phyloP scores from a whole-genome alignment of 805 yeast genomes.

The Starmerella gropengiesseri region DNA sequence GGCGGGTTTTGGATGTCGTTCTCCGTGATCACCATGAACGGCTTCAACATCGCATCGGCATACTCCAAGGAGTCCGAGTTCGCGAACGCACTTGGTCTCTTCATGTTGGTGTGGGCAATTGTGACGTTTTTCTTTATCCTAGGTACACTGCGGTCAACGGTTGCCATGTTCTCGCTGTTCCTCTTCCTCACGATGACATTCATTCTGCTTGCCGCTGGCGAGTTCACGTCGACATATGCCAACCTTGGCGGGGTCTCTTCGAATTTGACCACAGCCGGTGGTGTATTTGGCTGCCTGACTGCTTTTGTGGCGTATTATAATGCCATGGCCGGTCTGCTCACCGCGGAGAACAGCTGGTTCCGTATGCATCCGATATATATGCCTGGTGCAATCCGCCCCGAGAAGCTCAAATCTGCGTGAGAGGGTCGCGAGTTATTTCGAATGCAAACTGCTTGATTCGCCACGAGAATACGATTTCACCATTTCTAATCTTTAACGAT shows the following conservation, averaged over 20 bases:
- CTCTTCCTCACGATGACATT: slow-evolving; percentile 45
- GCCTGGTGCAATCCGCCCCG: slow-evolving; percentile 32
- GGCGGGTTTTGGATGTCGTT: slow-evolving; percentile 61
- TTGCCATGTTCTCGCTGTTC: slow-evolving; percentile 50
- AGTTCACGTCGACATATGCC: slow-evolving; percentile 31
- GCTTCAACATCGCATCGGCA: slow-evolving; percentile 40
- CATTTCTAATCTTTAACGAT: too few relatives aligned
- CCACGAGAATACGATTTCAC: too few relatives aligned
- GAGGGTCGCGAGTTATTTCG: not conserved
- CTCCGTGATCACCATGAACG: slow-evolving; percentile 44
- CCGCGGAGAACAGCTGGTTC: slow-evolving; percentile 47
- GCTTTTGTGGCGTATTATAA: slow-evolving; percentile 52
- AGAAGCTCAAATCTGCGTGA: slow-evolving; percentile 12
- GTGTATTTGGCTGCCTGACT: slow-evolving; percentile 47
- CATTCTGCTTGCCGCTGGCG: slow-evolving; percentile 43
- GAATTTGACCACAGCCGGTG: slow-evolving; percentile 46
- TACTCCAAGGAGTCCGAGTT: slow-evolving; percentile 30
- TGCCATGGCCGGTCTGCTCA: slow-evolving; percentile 53
- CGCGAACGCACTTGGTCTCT: slow-evolving; percentile 47
- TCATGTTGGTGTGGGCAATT: slow-evolving; percentile 49
- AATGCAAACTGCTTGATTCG: too few relatives aligned
- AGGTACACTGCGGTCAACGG: slow-evolving; percentile 53
- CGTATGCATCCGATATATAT: slow-evolving; percentile 40
- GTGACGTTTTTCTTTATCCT: slow-evolving; percentile 46
- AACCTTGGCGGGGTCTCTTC: slow-evolving; percentile 26